Evolutionary conservation across 352 stramenopile genomes (phyloP), one percentile per base, ranked within the genome.

Genomic region (Globisporangium solare): DNA sequence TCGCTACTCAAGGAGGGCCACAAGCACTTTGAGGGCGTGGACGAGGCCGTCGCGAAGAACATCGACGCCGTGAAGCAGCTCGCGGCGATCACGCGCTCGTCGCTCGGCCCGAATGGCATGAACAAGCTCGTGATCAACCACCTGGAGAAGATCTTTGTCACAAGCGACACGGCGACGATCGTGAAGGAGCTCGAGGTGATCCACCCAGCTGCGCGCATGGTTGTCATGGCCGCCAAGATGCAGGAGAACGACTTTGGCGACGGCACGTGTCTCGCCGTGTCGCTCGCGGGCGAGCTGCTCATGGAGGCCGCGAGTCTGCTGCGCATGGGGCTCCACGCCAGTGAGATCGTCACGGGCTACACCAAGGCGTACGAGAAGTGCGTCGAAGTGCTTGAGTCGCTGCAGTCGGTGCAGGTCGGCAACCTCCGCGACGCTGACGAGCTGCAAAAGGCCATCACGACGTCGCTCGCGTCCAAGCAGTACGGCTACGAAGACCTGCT

Each of bases 111-210:
- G 6, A 99, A 99, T 74, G 97, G 97, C 63, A 98, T 99, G 88
- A 99, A 99, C 81, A 99, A 99, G 81, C 88, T 99, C 48, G 95
- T 99, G 51, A 97, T 99, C 56, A 99, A 99, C 83, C 97, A 99
- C 75, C 71, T 99, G 51, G 97, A 99, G 59, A 99, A 99, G 77
- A 99, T 99, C 63, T 98, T 99, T 66, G 97, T 99, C 22, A 99
- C 97, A 14, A 97, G 77, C 58, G 97, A 99, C 81, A 98, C 97
- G 42, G 96, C 96, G n/a, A 98, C 97, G 14, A 99, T 99, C 68
- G 84, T 99, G n/a, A 96, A 97, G 52, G 97, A 99, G 76, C 78
- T 98, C 32, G 94, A 99, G 66, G 96, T 99, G 41, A 82, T 99
- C 66, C 97, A 99, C 79, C 97, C 97, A 22, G 97, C 97, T 10